Conservation (phyloP, 805 yeast genomes). For the Kodamaea hsintzibuensis region DNA sequence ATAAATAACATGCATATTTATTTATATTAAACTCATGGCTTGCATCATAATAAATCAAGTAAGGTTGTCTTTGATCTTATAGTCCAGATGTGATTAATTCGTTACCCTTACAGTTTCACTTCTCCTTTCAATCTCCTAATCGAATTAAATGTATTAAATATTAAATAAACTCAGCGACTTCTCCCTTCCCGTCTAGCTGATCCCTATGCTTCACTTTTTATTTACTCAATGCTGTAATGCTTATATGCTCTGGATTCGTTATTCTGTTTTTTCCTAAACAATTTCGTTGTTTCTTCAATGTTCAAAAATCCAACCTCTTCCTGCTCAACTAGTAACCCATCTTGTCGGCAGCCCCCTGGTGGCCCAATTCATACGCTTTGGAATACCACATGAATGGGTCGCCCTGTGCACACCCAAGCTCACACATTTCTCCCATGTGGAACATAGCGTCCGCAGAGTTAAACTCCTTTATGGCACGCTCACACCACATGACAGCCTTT, state of each 20-base stretch:
- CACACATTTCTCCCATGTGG: conserved; percentile 41
- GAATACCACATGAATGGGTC: conserved; percentile 32
- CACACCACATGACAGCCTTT: conserved; percentile 44
- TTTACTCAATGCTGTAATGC: neutral
- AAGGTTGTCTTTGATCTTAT: neutral
- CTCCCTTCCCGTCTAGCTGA: neutral
- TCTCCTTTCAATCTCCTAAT: neutral
- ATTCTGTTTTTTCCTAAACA: neutral
- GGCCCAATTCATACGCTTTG: conserved; percentile 38
- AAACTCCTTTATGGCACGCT: conserved; percentile 42
- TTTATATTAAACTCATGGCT: neutral
- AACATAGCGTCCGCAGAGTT: conserved; percentile 39
- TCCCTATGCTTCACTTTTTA: neutral
- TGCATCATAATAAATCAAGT: neutral
- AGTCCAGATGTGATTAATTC: too few species aligned
- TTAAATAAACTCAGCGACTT: conserved; percentile 2
- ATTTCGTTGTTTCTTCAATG: neutral
- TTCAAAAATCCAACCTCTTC: neutral
- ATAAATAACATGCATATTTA: too few species aligned
- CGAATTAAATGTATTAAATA: conserved; percentile 1
- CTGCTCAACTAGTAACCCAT: conserved; percentile 7
- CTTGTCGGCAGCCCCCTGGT: conserved; percentile 28
- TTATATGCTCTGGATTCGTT: neutral
- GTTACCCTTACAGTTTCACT: too few species aligned
- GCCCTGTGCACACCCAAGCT: conserved; percentile 31